phyloP scores from a whole-genome alignment of 352 stramenopile species.

The Pythium phragmitis region DNA sequence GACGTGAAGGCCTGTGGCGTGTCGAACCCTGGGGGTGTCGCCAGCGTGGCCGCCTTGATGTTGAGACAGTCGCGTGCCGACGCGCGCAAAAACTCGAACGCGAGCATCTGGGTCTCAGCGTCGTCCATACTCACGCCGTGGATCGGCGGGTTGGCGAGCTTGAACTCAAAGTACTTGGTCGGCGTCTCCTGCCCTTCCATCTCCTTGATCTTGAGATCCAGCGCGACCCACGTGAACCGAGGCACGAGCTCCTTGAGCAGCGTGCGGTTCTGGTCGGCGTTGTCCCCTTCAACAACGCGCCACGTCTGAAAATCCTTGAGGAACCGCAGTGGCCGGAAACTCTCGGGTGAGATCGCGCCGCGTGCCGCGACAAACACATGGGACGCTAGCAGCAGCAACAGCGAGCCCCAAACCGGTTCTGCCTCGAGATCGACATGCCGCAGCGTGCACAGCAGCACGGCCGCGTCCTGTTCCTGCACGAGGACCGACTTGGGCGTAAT shows the following conservation, averaged over 20 bases:
- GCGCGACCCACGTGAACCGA: slow-evolving; percentile 58
- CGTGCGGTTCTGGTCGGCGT: slow-evolving; percentile 32
- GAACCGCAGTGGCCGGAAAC: slow-evolving; percentile 51
- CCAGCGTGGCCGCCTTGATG: slow-evolving; percentile 56
- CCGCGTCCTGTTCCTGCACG: slow-evolving; percentile 49
- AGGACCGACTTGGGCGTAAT: slow-evolving; percentile 42
- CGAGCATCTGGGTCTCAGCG: slow-evolving; percentile 50
- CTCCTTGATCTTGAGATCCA: slow-evolving; percentile 81
- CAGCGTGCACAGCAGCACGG: slow-evolving; percentile 51
- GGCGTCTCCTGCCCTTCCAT: slow-evolving; percentile 67
- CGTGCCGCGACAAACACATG: slow-evolving; percentile 47
- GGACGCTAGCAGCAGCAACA: slow-evolving; percentile 60
- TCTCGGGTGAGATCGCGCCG: slow-evolving; percentile 37
- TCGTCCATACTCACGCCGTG: slow-evolving; percentile 31
- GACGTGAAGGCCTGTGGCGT: slow-evolving; percentile 47
- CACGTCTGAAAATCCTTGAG: slow-evolving; percentile 48
- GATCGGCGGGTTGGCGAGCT: slow-evolving; percentile 41
- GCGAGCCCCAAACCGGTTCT: slow-evolving; percentile 62
- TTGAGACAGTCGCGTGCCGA: slow-evolving; percentile 51
- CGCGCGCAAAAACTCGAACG: slow-evolving; percentile 36
- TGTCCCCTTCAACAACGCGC: slow-evolving; percentile 33
- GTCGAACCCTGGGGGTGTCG: slow-evolving; percentile 29
- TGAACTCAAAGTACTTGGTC: slow-evolving; percentile 67
- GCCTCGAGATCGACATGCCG: slow-evolving; percentile 43
- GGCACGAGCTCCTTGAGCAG: slow-evolving; percentile 57